Conservation (phyloP, 1,139 yeast genomes). For the Tardiomyces depauwii region DNA sequence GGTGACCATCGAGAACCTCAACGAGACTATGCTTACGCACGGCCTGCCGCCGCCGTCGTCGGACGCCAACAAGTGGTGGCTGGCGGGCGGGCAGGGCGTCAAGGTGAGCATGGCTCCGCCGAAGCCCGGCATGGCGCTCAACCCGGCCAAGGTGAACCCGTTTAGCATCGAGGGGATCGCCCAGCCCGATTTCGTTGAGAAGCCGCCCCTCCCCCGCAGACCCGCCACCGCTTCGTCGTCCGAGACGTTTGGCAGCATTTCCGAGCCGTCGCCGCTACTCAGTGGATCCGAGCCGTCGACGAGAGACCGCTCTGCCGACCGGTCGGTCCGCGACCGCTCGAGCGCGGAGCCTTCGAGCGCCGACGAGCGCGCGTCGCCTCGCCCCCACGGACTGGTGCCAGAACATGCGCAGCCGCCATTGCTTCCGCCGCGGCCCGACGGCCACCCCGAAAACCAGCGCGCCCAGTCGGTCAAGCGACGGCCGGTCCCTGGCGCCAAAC, state of each 20-base stretch:
- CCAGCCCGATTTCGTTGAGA: conserved; percentile 16
- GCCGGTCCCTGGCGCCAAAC: too few species aligned
- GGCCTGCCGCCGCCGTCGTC: conserved; percentile 82
- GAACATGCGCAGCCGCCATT: too few species aligned
- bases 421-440: too few species aligned
- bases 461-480: neutral
- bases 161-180: neutral
- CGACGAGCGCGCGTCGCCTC: too few species aligned
- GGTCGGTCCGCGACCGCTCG: too few species aligned
- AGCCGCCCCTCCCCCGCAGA: conserved; percentile 8
- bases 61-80: conserved; percentile 84
- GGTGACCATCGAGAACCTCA: conserved; percentile 23
- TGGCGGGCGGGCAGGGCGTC: conserved; percentile 64
- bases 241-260: too few species aligned
- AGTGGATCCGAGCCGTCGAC: neutral
- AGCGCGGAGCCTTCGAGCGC: too few species aligned
- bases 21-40: conserved; percentile 26
- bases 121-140: conserved; percentile 37
- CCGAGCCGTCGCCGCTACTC: neutral
- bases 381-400: too few species aligned
- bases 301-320: too few species aligned
- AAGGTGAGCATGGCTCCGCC: conserved; percentile 41
- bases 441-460: neutral
- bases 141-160: conserved; percentile 35
- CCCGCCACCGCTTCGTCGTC: neutral